Conservation (phyloP, 768 basidiomycete species). For the Clavulina sp. region DNA sequence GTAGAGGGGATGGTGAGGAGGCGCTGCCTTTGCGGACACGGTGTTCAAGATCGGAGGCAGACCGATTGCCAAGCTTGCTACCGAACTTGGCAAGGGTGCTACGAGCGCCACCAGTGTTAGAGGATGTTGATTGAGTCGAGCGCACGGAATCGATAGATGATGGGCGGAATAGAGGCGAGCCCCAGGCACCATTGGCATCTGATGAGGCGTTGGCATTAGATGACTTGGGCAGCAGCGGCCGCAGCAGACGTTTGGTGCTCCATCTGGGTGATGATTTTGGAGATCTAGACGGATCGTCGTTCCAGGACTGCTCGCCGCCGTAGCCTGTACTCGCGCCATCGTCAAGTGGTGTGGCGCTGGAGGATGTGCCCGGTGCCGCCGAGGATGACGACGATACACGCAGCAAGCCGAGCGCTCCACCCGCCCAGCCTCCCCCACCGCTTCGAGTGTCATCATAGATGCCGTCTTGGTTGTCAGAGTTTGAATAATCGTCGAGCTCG, state of each 20-base stretch:
- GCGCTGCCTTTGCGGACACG: background rate
- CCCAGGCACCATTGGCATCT: no score
- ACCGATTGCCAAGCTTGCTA: background rate
- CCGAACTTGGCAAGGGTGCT: no score
- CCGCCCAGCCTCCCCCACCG: background rate
- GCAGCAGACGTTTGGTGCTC: no score
- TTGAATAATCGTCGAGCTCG: background rate
- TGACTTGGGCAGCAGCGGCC: no score
- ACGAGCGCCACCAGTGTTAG: no score
- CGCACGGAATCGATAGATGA: constrained; percentile 4
- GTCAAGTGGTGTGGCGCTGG: background rate
- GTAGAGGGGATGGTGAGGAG: background rate
- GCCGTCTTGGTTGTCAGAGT: constrained; percentile 5
- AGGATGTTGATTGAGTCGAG: no score
- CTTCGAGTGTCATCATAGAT: background rate
- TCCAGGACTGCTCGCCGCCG: no score
- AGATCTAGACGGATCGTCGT: no score
- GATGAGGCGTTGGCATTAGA: no score
- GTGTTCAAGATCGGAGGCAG: background rate
- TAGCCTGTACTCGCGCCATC: no score
- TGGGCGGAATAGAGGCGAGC: constrained; percentile 13
- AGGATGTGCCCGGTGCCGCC: background rate
- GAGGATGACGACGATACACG: no score
- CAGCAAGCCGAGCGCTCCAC: background rate
- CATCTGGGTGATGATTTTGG: no score